phyloP scores from a whole-genome alignment of 2,329 filamentous ascomycete species.

The Cladosporium sp. region DNA sequence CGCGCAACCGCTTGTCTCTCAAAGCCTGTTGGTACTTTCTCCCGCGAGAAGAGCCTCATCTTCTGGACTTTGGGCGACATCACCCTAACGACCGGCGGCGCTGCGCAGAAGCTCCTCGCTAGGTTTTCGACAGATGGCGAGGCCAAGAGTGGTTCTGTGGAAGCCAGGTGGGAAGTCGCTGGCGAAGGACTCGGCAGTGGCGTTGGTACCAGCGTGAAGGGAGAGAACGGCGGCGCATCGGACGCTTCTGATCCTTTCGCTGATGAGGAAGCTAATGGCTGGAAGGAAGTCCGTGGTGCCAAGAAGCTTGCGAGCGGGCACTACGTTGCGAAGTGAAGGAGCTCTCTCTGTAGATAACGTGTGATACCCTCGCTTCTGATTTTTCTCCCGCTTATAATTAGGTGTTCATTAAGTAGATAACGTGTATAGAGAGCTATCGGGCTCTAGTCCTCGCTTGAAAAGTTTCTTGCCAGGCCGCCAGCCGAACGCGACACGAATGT shows the following conservation, averaged over 20 bases:
- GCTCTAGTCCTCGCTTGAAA: too few relatives aligned
- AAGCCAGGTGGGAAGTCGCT: slow-evolving; percentile 74
- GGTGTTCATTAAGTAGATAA: not conserved
- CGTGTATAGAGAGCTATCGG: not conserved
- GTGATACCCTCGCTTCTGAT: not conserved
- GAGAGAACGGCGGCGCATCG: slow-evolving; percentile 38
- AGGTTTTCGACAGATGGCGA: slow-evolving; percentile 71
- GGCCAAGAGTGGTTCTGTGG: slow-evolving; percentile 69
- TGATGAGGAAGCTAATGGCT: slow-evolving; percentile 54
- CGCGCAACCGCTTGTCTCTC: slow-evolving; percentile 66
- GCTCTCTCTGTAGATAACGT: not conserved
- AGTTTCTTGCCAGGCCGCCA: too few relatives aligned
- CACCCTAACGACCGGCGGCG: slow-evolving; percentile 54
- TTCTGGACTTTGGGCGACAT: slow-evolving; percentile 80
- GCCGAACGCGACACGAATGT: too few relatives aligned
- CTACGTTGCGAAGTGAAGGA: slow-evolving; percentile 43
- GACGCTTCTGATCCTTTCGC: slow-evolving; percentile 65
- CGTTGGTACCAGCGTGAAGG: slow-evolving; percentile 52
- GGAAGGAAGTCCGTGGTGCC: slow-evolving; percentile 63
- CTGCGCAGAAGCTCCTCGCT: slow-evolving; percentile 73
- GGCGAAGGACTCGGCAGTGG: slow-evolving; percentile 55
- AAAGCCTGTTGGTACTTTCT: slow-evolving; percentile 74
- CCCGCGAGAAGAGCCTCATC: slow-evolving; percentile 70
- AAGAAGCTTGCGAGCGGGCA: slow-evolving; percentile 71
- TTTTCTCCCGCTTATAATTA: not conserved